Evolutionary conservation across 192 early-diverging fungal species (phyloP).

Genomic region (Linnemannia exigua): DNA sequence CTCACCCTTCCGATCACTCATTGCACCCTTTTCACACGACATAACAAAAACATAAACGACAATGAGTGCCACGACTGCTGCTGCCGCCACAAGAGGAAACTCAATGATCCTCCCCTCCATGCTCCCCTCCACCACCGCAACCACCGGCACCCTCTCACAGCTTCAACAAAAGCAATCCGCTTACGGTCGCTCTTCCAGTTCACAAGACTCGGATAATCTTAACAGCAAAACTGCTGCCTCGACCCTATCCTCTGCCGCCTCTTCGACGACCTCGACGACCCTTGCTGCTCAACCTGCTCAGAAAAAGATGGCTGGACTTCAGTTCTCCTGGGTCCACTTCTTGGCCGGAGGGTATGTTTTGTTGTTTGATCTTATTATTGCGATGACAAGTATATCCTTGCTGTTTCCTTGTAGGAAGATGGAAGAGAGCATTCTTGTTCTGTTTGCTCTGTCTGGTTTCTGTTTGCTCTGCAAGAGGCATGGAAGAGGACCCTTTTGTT

Average conservation of each 20-base stretch:
- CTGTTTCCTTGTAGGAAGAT: background rate
- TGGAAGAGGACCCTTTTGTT: background rate
- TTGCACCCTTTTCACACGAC: background rate
- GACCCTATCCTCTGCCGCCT: slow-evolving; percentile 1
- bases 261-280: background rate
- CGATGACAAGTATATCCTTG: too few relatives aligned
- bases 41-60: background rate
- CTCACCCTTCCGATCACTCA: background rate
- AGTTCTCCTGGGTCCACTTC: slow-evolving; percentile 70
- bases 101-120: slow-evolving; percentile 47
- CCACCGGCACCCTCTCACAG: slow-evolving; percentile 37
- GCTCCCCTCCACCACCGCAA: slow-evolving; percentile 46
- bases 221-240: background rate
- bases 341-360: slow-evolving; percentile 74
- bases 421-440: background rate
- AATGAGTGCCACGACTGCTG: slow-evolving; percentile 56
- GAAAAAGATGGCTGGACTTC: slow-evolving; percentile 37
- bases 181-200: slow-evolving; percentile 10
- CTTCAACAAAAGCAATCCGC: slow-evolving; percentile 27
- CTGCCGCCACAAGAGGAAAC: slow-evolving; percentile 47
- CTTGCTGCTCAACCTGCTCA: background rate
- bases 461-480: background rate
- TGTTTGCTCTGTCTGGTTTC: background rate
- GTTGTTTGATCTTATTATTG: background rate
- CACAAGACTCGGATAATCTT: background rate